Evolutionary conservation across 306 rosid genomes (phyloP), one percentile per base, ranked within the genome.

Genomic region (Prunus salicina): DNA sequence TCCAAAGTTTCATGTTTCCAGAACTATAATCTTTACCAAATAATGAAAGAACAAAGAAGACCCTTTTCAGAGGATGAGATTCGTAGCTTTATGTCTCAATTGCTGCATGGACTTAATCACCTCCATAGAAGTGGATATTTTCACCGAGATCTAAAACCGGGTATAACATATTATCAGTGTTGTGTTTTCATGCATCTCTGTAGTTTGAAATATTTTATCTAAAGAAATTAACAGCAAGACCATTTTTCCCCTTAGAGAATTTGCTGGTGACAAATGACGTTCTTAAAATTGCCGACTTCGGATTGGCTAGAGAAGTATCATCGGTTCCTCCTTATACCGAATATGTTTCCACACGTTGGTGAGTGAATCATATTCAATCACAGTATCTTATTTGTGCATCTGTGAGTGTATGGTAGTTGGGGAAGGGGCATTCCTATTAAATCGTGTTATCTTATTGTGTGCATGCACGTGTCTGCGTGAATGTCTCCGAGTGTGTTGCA

Each of bases 271-370:
- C 93, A 18, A 84, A 87, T 67, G 91, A 88, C 51, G 38, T 90
- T 83, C 86, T 92, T 79, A 92, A 90, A 84, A 86, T 92, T 82
- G 97, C 96, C 25, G 97, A 92, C 83, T 92, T 92, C 74, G 97
- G 97, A 71, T 79, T 92, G 86, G 97, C 97, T 79, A 86, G 97
- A 82, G 97, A 92, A 87, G 85, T 84, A 74, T 88, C 91, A 71
- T 92, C 96, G 0, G 74, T 87, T 90, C 96, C 96, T 81, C 97
- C 97, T 64, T 92, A 92, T 79, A 92, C 97, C 65, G 96, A 92
- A 88, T 92, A 92, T 84, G 97, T 92, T 79, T 90, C 97, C 84
- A 92, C 97, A 50, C 90, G 97, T 68, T 92, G 97, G 97, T 92
- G 85, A 89, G 97, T 84, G 8, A 3, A 22, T 34, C 55, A 61